These are phyloP conservation scores for Pyrenopolyporus hunteri DNA, from an alignment of 495 filamentous ascomycete species.

Conservation along the genomic window DNA sequence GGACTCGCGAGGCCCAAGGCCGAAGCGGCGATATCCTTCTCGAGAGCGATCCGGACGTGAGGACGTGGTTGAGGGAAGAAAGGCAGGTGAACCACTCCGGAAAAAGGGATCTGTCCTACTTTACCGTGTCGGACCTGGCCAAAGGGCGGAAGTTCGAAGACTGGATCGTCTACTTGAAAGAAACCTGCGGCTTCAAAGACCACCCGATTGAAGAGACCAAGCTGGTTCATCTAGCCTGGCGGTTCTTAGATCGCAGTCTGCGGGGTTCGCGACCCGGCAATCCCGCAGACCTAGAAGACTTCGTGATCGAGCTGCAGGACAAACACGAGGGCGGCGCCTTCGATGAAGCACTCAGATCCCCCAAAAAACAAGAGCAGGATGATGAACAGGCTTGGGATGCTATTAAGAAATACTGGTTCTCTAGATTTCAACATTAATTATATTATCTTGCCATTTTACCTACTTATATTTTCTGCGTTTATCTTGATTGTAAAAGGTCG, in stretches of 20 bases:
- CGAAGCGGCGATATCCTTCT: constrained; percentile 15
- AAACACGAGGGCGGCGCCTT: constrained; percentile 15
- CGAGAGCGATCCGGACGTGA: constrained; percentile 21
- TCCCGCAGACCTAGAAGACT: constrained; percentile 18
- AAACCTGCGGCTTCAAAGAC: constrained; percentile 25
- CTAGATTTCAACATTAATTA: constrained; percentile 16
- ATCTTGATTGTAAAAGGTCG: too few species aligned
- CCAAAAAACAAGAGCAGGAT: constrained; percentile 20
- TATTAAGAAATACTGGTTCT: constrained; percentile 29
- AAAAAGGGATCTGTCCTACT: constrained; percentile 27
- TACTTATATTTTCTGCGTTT: too few species aligned
- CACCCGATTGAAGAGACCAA: constrained; percentile 31
- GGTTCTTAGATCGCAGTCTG: constrained; percentile 36
- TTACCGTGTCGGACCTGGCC: constrained; percentile 20
- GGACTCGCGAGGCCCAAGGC: background rate
- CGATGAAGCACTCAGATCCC: constrained; percentile 10
- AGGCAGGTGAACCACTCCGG: constrained; percentile 2
- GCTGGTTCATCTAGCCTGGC: constrained; percentile 35
- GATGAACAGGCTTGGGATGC: constrained; percentile 31
- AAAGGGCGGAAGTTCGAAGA: constrained; percentile 25
- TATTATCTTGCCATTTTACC: background rate
- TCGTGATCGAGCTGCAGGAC: constrained; percentile 18
- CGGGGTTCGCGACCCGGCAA: constrained; percentile 22
- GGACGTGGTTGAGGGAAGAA: constrained; percentile 25
- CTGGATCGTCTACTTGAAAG: constrained; percentile 25